phyloP scores from a whole-genome alignment of 495 filamentous ascomycete genomes.

The Podospora bellae-mahoneyi region DNA sequence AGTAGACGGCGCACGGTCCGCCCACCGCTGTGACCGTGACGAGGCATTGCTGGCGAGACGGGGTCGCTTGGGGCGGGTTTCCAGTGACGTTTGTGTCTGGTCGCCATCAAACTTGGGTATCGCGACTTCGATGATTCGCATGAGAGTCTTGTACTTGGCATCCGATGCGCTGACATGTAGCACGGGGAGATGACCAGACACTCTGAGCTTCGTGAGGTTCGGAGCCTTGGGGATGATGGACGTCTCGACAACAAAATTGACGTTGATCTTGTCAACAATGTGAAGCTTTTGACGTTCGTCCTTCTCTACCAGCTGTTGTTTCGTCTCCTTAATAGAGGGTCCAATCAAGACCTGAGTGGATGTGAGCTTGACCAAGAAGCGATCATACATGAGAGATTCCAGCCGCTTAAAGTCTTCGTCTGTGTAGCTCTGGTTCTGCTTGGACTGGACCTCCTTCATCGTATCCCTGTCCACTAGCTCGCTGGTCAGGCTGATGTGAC shows the following conservation, averaged over 20 bases:
- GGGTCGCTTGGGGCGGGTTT: slow-evolving; percentile 54
- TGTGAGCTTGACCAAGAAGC: slow-evolving; percentile 84
- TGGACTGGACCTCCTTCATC: slow-evolving; percentile 81
- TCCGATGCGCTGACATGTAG: slow-evolving; percentile 90
- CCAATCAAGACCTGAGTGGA: slow-evolving; percentile 94
- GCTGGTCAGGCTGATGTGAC: slow-evolving; percentile 90
- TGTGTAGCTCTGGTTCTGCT: slow-evolving; percentile 82
- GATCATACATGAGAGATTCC: slow-evolving; percentile 92
- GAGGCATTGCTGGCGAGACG: slow-evolving; percentile 41
- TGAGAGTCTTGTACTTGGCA: slow-evolving; percentile 90
- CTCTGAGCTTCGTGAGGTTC: slow-evolving; percentile 85
- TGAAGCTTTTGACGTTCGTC: slow-evolving; percentile 73
- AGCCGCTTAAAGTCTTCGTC: slow-evolving; percentile 84
- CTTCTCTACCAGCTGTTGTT: slow-evolving; percentile 70
- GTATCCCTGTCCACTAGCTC: slow-evolving; percentile 88
- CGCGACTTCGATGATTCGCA: slow-evolving; percentile 94
- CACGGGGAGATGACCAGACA: slow-evolving; percentile 88
- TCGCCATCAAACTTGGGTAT: slow-evolving; percentile 76
- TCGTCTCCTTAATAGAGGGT: slow-evolving; percentile 87
- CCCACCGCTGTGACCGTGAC: slow-evolving; percentile 29
- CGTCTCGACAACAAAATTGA: slow-evolving; percentile 86
- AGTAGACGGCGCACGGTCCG: slow-evolving; percentile 34
- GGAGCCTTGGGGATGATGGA: slow-evolving; percentile 93
- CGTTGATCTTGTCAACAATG: slow-evolving; percentile 93
- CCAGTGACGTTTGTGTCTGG: slow-evolving; percentile 28